Conservation (phyloP, 805 yeast species). For the Metschnikowia cerradonensis region DNA sequence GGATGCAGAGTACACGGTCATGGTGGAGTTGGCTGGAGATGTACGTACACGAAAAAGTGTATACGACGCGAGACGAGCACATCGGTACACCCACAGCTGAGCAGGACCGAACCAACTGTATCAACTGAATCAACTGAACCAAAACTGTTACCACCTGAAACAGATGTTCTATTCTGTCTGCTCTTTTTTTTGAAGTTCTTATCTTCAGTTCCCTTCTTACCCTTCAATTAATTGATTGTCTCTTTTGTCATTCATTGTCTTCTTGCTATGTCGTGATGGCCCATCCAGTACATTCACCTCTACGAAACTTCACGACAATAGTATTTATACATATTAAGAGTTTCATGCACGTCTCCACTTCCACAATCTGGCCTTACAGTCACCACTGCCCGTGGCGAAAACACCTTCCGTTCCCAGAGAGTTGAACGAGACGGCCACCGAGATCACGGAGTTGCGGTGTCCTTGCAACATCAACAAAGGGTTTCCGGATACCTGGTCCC, state of each 20-base stretch:
- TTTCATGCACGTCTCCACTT: slow-evolving; percentile 57
- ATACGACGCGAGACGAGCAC: slow-evolving; percentile 1
- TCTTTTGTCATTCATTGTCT: not conserved
- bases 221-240: too few relatives aligned
- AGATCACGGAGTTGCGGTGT: slow-evolving; percentile 90
- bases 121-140: not conserved
- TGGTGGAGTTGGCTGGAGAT: slow-evolving; percentile 15
- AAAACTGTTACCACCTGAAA: not conserved
- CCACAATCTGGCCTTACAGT: slow-evolving; percentile 97
- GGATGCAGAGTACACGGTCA: slow-evolving; percentile 66
- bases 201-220: not conserved
- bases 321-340: slow-evolving; percentile 5
- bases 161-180: not conserved
- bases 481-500: slow-evolving; percentile 91
- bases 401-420: slow-evolving; percentile 71
- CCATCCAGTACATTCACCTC: not conserved
- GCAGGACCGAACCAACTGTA: not conserved
- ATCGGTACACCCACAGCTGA: not conserved
- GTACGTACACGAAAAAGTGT: not conserved
- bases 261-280: not conserved
- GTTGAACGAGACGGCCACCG: slow-evolving; percentile 85
- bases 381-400: slow-evolving; percentile 97
- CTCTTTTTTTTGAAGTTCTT: not conserved
- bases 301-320: not conserved
- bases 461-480: slow-evolving; percentile 95